phyloP scores from a whole-genome alignment of 2,329 filamentous ascomycete species.

The Beauveria scarabaeidicola region DNA sequence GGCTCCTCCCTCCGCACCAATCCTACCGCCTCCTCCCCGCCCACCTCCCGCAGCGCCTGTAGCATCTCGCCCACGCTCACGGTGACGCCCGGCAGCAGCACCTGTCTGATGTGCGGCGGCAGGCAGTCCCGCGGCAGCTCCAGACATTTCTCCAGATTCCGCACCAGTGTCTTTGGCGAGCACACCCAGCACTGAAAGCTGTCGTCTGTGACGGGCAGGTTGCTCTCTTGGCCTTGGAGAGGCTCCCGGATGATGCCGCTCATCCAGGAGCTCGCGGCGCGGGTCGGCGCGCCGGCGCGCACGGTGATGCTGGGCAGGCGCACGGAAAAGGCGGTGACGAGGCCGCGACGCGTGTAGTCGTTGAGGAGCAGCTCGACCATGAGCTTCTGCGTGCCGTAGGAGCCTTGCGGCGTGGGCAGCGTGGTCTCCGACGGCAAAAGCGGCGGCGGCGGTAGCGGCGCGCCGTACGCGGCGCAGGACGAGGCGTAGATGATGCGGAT shows the following conservation, averaged over 20 bases:
- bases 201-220: slow-evolving; percentile 37
- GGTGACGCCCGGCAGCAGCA: slow-evolving; percentile 44
- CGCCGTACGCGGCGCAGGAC: slow-evolving; percentile 50
- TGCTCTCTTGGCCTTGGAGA: slow-evolving; percentile 35
- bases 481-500: slow-evolving; percentile 50
- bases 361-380: slow-evolving; percentile 39
- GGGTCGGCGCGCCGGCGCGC: slow-evolving; percentile 47
- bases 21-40: slow-evolving; percentile 33
- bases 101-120: slow-evolving; percentile 24
- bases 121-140: slow-evolving; percentile 16
- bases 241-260: slow-evolving; percentile 52
- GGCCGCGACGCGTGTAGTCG: slow-evolving; percentile 34
- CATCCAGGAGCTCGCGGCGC: slow-evolving; percentile 49
- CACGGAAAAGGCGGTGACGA: slow-evolving; percentile 46
- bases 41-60: slow-evolving; percentile 39
- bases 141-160: slow-evolving; percentile 36
- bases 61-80: slow-evolving; percentile 46
- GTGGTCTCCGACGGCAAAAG: slow-evolving; percentile 31
- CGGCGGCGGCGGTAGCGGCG: slow-evolving; percentile 30
- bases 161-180: slow-evolving; percentile 39
- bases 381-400: slow-evolving; percentile 52
- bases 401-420: slow-evolving; percentile 44
- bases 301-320: slow-evolving; percentile 53
- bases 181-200: slow-evolving; percentile 42
- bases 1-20: slow-evolving; percentile 37